Evolutionary conservation across 495 filamentous ascomycete genomes (phyloP), one percentile per base, ranked within the genome.

Genomic region (Xeromyces bisporus): DNA sequence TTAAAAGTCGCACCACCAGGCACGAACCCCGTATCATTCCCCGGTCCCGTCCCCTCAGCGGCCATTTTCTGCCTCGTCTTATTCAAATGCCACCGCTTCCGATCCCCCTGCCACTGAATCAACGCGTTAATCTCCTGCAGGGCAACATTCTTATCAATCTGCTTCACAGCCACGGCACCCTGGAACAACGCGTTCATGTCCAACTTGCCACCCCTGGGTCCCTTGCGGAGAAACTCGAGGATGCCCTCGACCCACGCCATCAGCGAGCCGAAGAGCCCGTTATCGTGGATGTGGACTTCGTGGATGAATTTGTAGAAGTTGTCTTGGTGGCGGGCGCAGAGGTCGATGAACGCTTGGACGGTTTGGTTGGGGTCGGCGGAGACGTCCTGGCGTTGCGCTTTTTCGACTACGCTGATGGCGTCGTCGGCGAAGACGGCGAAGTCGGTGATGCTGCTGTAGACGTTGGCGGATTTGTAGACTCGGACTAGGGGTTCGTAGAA

Each of bases 61-160:
- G 89, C 89, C 89, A 97, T 96, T 65, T 97, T 97, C 59, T 93
- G 89, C 34, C 86, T 62, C 6, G 89, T 97, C 62, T 97, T 97
- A 51, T 91, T 83, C 34, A 91, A 70, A 42, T 97, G 89, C 89
- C 89, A 97, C 48, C 80, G 79, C 61, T 96, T 94, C 27, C 91
- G 64, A 33, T 78, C 80, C 49, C 81, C 81, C 44, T 97, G 89
- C 89, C 89, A 97, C 33, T 77, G 64, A 33, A 97, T 85, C 13
- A 97, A 63, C 17, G 58, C 51, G 47, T 96, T 67, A 39, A 94
- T 83, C 53, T 97, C 89, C 1, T 54, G 50, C n/a, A 87, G 69
- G 0, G 78, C 81, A 31, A 69, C 68, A 1, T 65, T 55, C 40
- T 71, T 72, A 50, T 93, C 66, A 24, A 97, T 60, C 16, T 66